phyloP scores from a whole-genome alignment of 768 basidiomycete genomes.

The Panellus pusillus region DNA sequence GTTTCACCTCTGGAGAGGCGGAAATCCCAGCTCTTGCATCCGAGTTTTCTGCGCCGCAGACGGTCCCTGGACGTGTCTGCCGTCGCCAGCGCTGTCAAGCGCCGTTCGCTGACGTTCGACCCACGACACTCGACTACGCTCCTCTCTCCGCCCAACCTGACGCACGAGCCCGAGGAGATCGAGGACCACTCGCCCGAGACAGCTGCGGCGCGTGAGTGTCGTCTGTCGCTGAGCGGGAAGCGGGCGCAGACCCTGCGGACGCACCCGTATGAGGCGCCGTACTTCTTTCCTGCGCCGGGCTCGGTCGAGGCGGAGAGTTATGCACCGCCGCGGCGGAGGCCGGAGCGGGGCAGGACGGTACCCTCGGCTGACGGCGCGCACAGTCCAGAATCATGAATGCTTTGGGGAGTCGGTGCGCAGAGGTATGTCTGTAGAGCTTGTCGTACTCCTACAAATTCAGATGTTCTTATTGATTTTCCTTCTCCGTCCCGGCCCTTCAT shows the following conservation, averaged over 20 bases:
- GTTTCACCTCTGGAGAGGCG: neutral
- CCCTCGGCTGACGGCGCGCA: neutral
- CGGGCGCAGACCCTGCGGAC: constrained; percentile 43
- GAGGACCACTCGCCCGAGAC: constrained; percentile 4
- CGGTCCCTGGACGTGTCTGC: neutral
- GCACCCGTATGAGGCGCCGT: constrained; percentile 64
- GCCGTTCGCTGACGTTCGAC: neutral
- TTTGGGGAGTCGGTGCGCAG: no score
- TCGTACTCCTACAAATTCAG: no score
- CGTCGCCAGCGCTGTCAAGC: neutral
- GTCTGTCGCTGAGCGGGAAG: constrained; percentile 31
- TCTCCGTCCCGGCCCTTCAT: neutral
- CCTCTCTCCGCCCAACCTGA: neutral
- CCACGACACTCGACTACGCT: neutral
- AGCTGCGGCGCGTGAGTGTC: neutral
- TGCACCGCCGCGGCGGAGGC: constrained; percentile 25
- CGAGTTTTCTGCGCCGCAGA: constrained; percentile 4
- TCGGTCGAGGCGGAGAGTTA: constrained; percentile 37
- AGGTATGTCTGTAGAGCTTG: no score
- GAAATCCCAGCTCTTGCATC: constrained; percentile 15
- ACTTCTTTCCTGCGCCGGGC: constrained; percentile 55
- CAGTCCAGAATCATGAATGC: neutral
- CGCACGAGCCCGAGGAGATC: neutral
- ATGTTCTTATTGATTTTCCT: neutral
- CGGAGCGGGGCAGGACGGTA: constrained; percentile 24